A percentile compares a stretch with the other conserved stretches of the same genome.
phyloP scores from a whole-genome alignment of 108 stramenopile species.

The Skeletonema grethae region DNA sequence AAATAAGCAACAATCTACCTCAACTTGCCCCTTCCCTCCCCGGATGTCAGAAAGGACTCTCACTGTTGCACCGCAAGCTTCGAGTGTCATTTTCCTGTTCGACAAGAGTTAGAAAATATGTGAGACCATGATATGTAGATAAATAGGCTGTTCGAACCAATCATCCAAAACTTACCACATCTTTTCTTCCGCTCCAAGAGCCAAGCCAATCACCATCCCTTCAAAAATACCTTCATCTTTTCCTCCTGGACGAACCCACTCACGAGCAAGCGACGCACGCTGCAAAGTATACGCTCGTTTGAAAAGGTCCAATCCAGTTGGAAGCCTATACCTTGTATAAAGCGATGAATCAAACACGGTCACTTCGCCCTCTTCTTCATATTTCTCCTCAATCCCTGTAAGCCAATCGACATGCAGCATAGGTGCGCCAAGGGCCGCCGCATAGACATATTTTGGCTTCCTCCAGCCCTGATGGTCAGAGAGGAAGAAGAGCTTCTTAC shows the following conservation, averaged over 20 bases:
- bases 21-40: conserved; percentile 9
- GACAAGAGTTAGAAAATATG: not conserved
- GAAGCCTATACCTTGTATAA: conserved; percentile 36
- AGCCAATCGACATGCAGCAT: conserved; percentile 46
- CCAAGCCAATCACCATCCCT: conserved; percentile 42
- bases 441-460: conserved; percentile 41
- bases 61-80: conserved; percentile 31
- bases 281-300: conserved; percentile 26
- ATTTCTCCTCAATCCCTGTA: conserved; percentile 26
- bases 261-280: conserved; percentile 38
- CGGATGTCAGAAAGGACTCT: conserved; percentile 11
- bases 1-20: conserved; percentile 38
- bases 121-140: not conserved
- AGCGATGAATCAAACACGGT: conserved; percentile 38
- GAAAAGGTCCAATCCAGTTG: conserved; percentile 39
- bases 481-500: conserved; percentile 20
- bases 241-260: conserved; percentile 40
- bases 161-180: conserved; percentile 25
- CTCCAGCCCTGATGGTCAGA: conserved; percentile 23
- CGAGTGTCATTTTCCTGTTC: conserved; percentile 29
- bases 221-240: conserved; percentile 24
- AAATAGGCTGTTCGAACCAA: not conserved
- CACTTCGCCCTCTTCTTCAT: conserved; percentile 13
- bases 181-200: conserved; percentile 20
- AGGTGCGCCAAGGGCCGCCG: conserved; percentile 37